Conservation (phyloP, 345 rosid genomes). For the Xanthoceras sorbifolium region DNA sequence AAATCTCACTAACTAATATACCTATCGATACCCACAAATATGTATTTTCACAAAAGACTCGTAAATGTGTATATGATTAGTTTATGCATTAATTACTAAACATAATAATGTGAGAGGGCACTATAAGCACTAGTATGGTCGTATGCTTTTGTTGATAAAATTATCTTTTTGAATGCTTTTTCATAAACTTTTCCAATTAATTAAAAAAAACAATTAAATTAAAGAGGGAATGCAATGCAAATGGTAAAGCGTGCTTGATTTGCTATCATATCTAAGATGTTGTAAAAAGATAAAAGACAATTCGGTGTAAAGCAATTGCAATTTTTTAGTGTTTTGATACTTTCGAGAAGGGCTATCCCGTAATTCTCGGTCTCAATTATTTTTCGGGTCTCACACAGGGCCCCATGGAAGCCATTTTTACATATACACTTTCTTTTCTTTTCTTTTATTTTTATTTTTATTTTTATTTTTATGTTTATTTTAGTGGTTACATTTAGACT, state of each 20-base stretch:
- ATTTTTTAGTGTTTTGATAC: not conserved
- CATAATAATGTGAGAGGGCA: conserved; percentile 14
- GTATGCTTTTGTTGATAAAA: not conserved
- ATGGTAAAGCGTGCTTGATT: conserved; percentile 44
- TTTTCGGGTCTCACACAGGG: no score
- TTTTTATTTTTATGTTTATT: no score
- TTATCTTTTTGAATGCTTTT: not conserved
- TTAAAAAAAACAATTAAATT: not conserved
- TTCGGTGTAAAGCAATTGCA: conserved; percentile 54
- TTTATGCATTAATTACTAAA: not conserved
- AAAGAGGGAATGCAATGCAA: not conserved
- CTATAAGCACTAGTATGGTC: not conserved
- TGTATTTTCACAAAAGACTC: no score
- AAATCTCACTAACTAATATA: not conserved
- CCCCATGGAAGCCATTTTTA: no score
- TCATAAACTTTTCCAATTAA: not conserved
- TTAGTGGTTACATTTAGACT: no score
- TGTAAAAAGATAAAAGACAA: conserved; percentile 19
- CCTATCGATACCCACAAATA: not conserved
- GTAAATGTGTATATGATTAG: no score
- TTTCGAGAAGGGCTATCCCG: not conserved
- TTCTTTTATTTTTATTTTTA: no score
- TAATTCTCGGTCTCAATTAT: conserved; percentile 11
- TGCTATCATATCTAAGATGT: conserved; percentile 38
- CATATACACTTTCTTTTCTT: no score